Conservation (phyloP, 106 monocot genomes). For the Platanthera guangdongensis region DNA sequence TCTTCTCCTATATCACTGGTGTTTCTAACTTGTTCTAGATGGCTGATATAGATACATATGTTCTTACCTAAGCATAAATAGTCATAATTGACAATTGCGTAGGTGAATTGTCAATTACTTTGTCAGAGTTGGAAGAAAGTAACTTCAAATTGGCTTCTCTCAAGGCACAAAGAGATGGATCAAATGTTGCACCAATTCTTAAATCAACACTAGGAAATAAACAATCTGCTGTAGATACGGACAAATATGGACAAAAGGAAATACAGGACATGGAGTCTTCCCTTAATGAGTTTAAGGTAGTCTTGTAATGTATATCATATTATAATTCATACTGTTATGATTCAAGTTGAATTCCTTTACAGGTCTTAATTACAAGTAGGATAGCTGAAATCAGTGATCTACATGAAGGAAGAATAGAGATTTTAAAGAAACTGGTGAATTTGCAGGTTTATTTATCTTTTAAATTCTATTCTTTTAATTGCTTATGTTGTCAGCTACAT, state of each 20-base stretch:
- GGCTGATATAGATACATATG: background rate
- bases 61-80: background rate
- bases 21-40: background rate
- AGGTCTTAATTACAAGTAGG: conserved; percentile 65
- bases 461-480: background rate
- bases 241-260: conserved; percentile 65
- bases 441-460: conserved; percentile 40
- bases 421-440: conserved; percentile 51
- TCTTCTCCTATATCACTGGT: background rate
- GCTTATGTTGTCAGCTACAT: background rate
- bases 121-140: conserved; percentile 72
- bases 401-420: conserved; percentile 57
- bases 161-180: conserved; percentile 53
- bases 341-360: conserved; percentile 13
- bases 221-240: conserved; percentile 27
- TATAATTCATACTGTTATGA: background rate
- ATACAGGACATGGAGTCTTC: conserved; percentile 58
- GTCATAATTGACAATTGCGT: conserved; percentile 10
- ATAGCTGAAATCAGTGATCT: conserved; percentile 54
- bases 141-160: conserved; percentile 43
- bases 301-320: background rate
- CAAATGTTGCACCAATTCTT: conserved; percentile 39
- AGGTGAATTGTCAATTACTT: conserved; percentile 63
- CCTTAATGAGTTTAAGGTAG: conserved; percentile 57
- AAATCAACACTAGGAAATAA: conserved; percentile 63